phyloP scores from a whole-genome alignment of 371 early-diverging fungal genomes.

The Encephalitozoon hellem region DNA sequence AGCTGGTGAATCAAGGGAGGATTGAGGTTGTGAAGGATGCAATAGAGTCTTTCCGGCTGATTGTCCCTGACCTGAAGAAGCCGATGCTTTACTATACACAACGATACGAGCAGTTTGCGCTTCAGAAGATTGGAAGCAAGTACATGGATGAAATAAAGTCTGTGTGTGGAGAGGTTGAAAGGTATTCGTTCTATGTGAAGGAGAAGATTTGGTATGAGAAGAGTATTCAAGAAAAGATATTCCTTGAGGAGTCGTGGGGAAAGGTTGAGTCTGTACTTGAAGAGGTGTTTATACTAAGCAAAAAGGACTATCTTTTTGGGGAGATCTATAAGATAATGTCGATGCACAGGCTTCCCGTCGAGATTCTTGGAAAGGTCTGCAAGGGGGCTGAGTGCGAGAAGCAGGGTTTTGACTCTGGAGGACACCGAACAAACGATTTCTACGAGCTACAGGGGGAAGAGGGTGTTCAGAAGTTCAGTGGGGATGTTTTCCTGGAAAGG shows the following conservation, averaged over 20 bases:
- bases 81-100: slow-evolving; percentile 35
- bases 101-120: slow-evolving; percentile 39
- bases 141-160: slow-evolving; percentile 5
- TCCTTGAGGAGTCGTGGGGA: slow-evolving; percentile 18
- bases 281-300: slow-evolving; percentile 24
- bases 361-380: not conserved
- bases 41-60: slow-evolving; percentile 15
- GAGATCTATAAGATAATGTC: slow-evolving; percentile 22
- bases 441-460: not conserved
- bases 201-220: slow-evolving; percentile 9
- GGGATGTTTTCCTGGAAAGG: not conserved
- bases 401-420: not conserved
- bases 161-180: not conserved
- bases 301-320: slow-evolving; percentile 1
- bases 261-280: slow-evolving; percentile 18
- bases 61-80: slow-evolving; percentile 9
- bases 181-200: not conserved
- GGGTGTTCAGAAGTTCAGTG: not conserved
- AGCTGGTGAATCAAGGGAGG: slow-evolving; percentile 1
- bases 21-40: slow-evolving; percentile 1
- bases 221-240: not conserved
- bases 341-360: slow-evolving; percentile 18
- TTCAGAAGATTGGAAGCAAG: slow-evolving; percentile 17
- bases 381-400: not conserved
- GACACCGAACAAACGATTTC: not conserved